Percentiles rank a stretch among this genome's conserved stretches.
Evolutionary conservation across 164 flowering plant genomes (phyloP).

Genomic region (Nymphaea colorata): DNA sequence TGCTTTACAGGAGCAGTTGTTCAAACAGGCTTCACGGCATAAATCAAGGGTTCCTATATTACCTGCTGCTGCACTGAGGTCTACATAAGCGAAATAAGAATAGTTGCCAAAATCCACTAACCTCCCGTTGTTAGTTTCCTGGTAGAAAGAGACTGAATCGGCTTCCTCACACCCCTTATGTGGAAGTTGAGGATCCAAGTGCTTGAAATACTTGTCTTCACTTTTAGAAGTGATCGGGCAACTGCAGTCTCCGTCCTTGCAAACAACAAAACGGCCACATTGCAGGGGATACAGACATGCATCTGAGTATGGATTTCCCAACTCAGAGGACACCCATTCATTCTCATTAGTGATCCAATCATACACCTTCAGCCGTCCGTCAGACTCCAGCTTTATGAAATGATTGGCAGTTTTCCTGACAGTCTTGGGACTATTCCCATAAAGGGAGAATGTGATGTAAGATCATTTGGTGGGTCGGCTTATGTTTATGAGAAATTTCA

Average conservation of each 20-base stretch:
- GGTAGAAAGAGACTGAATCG: not conserved
- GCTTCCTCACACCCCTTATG: not conserved
- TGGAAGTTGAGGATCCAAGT: not conserved
- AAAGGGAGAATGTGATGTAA: too few species aligned
- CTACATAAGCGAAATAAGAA: not conserved
- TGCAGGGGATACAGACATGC: not conserved
- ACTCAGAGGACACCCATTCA: not conserved
- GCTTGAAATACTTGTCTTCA: not conserved
- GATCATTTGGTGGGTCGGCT: too few species aligned
- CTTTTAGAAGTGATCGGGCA: not conserved
- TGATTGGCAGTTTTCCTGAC: too few species aligned
- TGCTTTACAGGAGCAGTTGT: constrained; percentile 2
- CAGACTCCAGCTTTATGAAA: not conserved
- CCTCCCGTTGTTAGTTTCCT: not conserved
- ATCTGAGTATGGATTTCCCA: not conserved
- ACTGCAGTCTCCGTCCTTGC: not conserved
- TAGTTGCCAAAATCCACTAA: not conserved
- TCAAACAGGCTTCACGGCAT: constrained; percentile 4
- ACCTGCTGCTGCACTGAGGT: not conserved
- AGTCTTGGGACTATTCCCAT: too few species aligned
- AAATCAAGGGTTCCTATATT: too few species aligned
- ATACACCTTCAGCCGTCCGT: not conserved
- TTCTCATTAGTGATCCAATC: not conserved
- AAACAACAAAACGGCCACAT: not conserved
- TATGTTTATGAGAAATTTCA: too few species aligned